Evolutionary conservation across 805 yeast species (phyloP).

Genomic region (Candida ipomoeae): DNA sequence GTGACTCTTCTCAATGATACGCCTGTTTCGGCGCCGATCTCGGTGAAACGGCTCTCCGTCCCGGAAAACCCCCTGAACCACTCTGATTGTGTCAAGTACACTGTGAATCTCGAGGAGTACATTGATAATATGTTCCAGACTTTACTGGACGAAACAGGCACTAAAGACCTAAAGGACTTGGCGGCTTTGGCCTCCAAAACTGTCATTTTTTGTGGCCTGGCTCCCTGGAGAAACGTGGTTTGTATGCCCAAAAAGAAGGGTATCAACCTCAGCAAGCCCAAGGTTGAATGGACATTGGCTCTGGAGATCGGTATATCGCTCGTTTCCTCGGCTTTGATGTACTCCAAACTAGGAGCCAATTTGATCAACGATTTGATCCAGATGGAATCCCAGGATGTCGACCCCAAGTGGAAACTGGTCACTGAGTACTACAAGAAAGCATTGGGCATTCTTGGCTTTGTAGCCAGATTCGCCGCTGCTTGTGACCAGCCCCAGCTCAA

Average conservation of each 20-base stretch:
- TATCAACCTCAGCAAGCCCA: neutral
- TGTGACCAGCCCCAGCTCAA: neutral
- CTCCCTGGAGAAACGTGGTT: neutral
- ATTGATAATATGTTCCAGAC: conserved; percentile 24
- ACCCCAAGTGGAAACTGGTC: conserved; percentile 37
- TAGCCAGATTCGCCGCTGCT: conserved; percentile 11
- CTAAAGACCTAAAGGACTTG: neutral
- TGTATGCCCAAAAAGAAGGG: neutral
- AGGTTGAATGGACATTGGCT: conserved; percentile 26
- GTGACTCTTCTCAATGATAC: neutral
- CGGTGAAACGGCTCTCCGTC: neutral
- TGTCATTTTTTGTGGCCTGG: neutral
- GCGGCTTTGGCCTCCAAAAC: neutral
- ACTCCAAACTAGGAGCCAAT: conserved; percentile 33
- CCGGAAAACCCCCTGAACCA: neutral
- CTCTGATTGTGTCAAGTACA: conserved; percentile 15
- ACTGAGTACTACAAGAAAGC: conserved; percentile 30
- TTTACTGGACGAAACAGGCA: neutral
- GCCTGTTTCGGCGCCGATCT: neutral
- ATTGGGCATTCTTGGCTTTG: conserved; percentile 25
- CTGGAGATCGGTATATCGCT: conserved; percentile 28
- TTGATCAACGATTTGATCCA: conserved; percentile 35
- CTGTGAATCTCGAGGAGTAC: conserved; percentile 32
- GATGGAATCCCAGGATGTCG: conserved; percentile 14
- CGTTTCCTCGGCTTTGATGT: conserved; percentile 25